Percentiles rank a stretch among this genome's conserved stretches.
phyloP scores from a whole-genome alignment of 73 alveolate species.

The Uronychia setigera region DNA sequence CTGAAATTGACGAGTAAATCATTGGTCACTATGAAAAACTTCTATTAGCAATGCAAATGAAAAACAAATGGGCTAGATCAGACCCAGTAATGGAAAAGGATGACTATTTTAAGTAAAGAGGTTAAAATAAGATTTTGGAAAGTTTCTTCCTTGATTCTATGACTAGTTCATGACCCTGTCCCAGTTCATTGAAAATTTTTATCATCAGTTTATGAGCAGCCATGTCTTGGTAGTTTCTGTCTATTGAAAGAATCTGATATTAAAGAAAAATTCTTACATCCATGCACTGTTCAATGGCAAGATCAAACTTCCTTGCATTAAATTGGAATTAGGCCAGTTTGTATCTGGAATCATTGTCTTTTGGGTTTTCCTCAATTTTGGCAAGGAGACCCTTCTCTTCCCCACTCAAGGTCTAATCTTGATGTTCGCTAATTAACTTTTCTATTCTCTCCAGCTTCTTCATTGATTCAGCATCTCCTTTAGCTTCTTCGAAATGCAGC shows the following conservation, averaged over 20 bases:
- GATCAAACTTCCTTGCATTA: conserved; percentile 29
- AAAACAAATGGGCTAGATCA: no score
- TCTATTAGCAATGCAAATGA: no score
- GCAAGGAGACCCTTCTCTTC: conserved; percentile 29
- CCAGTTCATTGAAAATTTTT: conserved; percentile 47
- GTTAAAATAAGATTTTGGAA: conserved; percentile 55
- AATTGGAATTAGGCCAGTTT: conserved; percentile 37
- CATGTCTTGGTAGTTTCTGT: conserved; percentile 65
- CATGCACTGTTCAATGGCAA: conserved; percentile 40
- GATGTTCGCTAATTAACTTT: not conserved
- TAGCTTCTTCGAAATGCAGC: conserved; percentile 11
- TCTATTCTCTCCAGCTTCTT: not conserved
- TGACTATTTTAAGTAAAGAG: no score
- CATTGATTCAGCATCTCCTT: not conserved
- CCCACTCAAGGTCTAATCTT: conserved; percentile 24
- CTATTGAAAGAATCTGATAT: conserved; percentile 32
- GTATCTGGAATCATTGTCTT: conserved; percentile 26
- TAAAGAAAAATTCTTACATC: not conserved
- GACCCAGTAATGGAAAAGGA: no score
- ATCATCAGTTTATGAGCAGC: conserved; percentile 52
- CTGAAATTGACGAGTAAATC: no score
- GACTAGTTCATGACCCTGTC: conserved; percentile 49
- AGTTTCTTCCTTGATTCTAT: conserved; percentile 65
- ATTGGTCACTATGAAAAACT: no score
- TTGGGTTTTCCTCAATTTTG: conserved; percentile 45